phyloP scores from a whole-genome alignment of 192 early-diverging fungal species.

The Backusella psychrophila region DNA sequence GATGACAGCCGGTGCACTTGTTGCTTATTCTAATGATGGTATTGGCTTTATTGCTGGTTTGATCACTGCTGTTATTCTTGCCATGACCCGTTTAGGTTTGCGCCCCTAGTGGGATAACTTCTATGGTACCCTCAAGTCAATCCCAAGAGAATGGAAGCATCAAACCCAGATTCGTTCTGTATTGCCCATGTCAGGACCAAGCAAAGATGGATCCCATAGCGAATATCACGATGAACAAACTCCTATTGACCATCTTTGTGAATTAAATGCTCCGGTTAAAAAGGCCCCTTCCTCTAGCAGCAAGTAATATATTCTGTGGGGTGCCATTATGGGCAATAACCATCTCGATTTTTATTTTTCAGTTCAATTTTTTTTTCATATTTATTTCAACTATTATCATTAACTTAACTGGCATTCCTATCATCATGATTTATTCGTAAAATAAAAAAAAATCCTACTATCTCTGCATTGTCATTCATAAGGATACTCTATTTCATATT shows the following conservation, averaged over 20 bases:
- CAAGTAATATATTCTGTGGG: not conserved
- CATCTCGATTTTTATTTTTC: no score
- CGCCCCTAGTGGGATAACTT: slow-evolving; percentile 9
- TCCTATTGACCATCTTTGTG: not conserved
- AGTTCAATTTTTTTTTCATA: not conserved
- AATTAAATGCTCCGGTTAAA: not conserved
- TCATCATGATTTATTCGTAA: not conserved
- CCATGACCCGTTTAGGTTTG: slow-evolving; percentile 25
- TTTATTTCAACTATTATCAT: not conserved
- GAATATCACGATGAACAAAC: not conserved
- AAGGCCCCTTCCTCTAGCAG: not conserved
- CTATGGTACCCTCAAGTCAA: not conserved
- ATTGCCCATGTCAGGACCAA: not conserved
- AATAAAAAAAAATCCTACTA: not conserved
- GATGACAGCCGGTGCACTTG: slow-evolving; percentile 63
- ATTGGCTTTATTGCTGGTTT: slow-evolving; percentile 75
- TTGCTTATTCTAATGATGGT: slow-evolving; percentile 79
- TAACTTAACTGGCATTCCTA: not conserved
- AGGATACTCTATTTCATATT: not conserved
- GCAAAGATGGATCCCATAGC: not conserved
- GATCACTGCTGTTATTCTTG: slow-evolving; percentile 29
- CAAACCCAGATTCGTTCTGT: not conserved
- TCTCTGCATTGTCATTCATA: no score
- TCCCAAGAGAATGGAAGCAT: slow-evolving; percentile 18
- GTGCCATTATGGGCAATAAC: not conserved